A percentile compares a stretch with the other conserved stretches of the same genome.
These are phyloP conservation scores for Colletotrichum higginsianum DNA, from an alignment of 2,329 filamentous ascomycete species.

Conservation along the genomic window DNA sequence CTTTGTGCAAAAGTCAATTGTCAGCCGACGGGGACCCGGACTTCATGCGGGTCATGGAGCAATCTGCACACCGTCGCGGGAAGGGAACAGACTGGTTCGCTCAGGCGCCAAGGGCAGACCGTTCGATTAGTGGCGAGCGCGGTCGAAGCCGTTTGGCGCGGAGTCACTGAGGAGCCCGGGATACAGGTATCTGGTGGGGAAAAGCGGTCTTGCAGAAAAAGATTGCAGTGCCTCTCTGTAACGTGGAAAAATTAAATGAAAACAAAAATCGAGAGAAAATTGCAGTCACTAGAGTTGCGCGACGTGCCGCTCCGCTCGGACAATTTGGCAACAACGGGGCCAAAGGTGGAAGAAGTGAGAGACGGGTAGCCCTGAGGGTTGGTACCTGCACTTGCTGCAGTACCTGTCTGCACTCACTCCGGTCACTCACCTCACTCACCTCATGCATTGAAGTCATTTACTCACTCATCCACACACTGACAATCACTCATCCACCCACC, in stretches of 20 bases:
- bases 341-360: not conserved
- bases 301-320: constrained; percentile 26
- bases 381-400: constrained; percentile 9
- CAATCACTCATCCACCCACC: not conserved
- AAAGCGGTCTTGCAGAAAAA: not conserved
- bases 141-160: not conserved
- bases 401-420: not conserved
- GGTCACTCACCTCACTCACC: too few species aligned
- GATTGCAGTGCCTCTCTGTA: not conserved
- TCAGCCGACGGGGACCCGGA: not conserved
- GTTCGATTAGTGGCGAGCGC: not conserved
- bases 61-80: constrained; percentile 5
- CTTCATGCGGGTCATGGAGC: constrained; percentile 15
- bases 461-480: too few species aligned
- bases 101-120: constrained; percentile 3
- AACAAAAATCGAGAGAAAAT: not conserved
- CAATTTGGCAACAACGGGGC: constrained; percentile 22
- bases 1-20: constrained; percentile 16
- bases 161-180: constrained; percentile 16
- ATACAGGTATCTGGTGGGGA: not conserved
- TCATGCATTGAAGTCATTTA: too few species aligned
- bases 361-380: not conserved
- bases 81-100: constrained; percentile 31
- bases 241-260: not conserved
- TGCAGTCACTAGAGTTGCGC: too few species aligned